A percentile compares a stretch with the other conserved stretches of the same genome.
Evolutionary conservation across 495 filamentous ascomycete genomes (phyloP).

Genomic region (Glonium stellatum): DNA sequence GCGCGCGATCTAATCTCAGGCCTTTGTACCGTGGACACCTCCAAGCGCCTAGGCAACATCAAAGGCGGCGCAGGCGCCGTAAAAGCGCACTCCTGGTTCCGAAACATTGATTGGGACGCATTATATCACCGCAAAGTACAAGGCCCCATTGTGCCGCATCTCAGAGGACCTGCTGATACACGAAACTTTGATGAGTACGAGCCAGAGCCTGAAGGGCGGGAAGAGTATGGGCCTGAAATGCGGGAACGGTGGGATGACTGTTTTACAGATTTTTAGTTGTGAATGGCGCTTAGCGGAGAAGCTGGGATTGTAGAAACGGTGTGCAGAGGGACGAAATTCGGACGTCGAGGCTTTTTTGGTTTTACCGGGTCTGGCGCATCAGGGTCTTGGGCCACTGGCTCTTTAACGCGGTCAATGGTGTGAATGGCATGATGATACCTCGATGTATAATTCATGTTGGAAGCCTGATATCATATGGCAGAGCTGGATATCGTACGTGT

Average conservation of each 20-base stretch:
- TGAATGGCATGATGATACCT: background rate
- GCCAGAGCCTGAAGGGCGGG: conserved; percentile 46
- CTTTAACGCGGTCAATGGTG: too few relatives aligned
- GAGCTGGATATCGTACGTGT: too few relatives aligned
- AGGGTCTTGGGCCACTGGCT: too few relatives aligned
- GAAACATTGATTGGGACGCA: conserved; percentile 76
- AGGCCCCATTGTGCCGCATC: conserved; percentile 79
- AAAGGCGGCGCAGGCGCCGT: conserved; percentile 74
- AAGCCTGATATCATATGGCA: background rate
- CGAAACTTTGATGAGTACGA: conserved; percentile 89
- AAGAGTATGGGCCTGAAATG: conserved; percentile 68
- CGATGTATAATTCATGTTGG: conserved; percentile 1
- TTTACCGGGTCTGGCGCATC: too few relatives aligned
- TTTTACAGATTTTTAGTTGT: conserved; percentile 68
- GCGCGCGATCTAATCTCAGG: conserved; percentile 78
- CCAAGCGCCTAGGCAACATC: conserved; percentile 81
- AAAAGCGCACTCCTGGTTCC: conserved; percentile 83
- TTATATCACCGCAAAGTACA: conserved; percentile 57
- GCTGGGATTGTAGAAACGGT: too few relatives aligned
- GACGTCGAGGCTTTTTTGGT: too few relatives aligned
- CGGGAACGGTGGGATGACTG: conserved; percentile 64
- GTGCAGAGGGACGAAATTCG: too few relatives aligned
- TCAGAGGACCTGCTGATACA: conserved; percentile 74
- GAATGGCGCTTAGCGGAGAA: background rate
- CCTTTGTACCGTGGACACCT: conserved; percentile 84